These are phyloP conservation scores for Lipomyces sp. DNA, from an alignment of 805 yeast genomes.

Conservation along the genomic window DNA sequence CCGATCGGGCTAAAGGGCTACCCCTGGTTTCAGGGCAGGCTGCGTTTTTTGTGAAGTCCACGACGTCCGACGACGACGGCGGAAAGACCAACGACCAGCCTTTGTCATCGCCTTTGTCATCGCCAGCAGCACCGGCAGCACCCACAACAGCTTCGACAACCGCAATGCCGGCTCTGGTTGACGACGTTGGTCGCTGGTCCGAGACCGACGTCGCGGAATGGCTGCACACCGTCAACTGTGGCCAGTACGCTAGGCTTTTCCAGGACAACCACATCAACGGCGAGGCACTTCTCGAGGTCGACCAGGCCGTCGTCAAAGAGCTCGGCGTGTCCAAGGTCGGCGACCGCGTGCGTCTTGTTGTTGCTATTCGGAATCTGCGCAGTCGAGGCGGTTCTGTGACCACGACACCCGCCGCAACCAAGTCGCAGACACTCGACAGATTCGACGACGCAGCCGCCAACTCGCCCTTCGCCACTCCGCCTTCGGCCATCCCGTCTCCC, in stretches of 20 bases:
- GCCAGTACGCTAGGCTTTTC: slow-evolving; percentile 31
- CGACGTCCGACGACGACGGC: no score
- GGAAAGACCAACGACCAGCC: no score
- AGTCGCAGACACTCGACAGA: slow-evolving; percentile 10
- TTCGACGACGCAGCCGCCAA: slow-evolving; percentile 28
- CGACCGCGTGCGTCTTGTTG: slow-evolving; percentile 68
- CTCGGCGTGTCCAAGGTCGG: slow-evolving; percentile 77
- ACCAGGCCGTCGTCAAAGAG: slow-evolving; percentile 61
- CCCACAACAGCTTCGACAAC: no score
- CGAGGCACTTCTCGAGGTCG: slow-evolving; percentile 59
- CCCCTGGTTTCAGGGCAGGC: no score
- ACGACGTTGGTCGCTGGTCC: slow-evolving; percentile 31
- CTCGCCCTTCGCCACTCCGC: slow-evolving; percentile 23
- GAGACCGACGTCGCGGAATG: slow-evolving; percentile 35
- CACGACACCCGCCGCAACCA: not conserved
- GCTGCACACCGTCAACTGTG: slow-evolving; percentile 36
- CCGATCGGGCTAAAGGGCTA: no score
- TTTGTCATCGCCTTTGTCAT: no score
- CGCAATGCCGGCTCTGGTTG: no score
- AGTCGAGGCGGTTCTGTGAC: slow-evolving; percentile 32
- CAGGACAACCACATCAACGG: slow-evolving; percentile 52
- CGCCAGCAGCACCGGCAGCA: no score
- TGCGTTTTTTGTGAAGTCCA: no score
- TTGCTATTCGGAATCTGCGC: slow-evolving; percentile 51
- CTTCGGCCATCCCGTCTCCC: not conserved